Percentiles rank a stretch among this genome's conserved stretches.
Conservation (phyloP, 805 yeast genomes). For the Ogataea corticis region DNA sequence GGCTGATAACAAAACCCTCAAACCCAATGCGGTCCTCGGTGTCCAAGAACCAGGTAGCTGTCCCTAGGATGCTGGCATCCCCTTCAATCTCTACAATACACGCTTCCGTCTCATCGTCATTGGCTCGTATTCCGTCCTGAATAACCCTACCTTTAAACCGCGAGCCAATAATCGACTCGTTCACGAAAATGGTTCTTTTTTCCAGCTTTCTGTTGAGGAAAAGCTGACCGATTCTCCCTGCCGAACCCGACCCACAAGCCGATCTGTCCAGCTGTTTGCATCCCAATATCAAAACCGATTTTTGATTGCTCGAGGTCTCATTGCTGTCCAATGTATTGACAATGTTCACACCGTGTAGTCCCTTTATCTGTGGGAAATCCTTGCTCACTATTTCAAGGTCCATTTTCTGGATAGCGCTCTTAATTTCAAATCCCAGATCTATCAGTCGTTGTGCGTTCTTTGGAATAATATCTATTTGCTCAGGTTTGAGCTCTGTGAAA, state of each 20-base stretch:
- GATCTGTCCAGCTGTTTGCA: conserved; percentile 30
- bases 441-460: conserved; percentile 21
- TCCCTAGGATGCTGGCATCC: conserved; percentile 25
- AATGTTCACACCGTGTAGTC: conserved; percentile 25
- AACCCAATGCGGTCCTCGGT: conserved; percentile 22
- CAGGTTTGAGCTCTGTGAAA: conserved; percentile 18
- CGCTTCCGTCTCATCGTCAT: conserved; percentile 21
- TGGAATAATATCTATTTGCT: conserved; percentile 15
- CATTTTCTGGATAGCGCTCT: conserved; percentile 12
- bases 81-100: conserved; percentile 29
- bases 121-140: conserved; percentile 19
- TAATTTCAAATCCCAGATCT: conserved; percentile 24
- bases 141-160: conserved; percentile 21
- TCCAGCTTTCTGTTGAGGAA: conserved; percentile 17
- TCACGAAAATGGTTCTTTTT: conserved; percentile 13
- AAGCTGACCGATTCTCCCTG: conserved; percentile 27
- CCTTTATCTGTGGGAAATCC: conserved; percentile 27
- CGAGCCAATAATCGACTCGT: conserved; percentile 30
- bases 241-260: conserved; percentile 33
- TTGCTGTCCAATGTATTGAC: conserved; percentile 11
- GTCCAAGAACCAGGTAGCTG: conserved; percentile 25
- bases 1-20: conserved; percentile 22
- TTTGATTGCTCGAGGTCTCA: conserved; percentile 16
- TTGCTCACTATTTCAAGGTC: conserved; percentile 16
- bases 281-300: conserved; percentile 27